Evolutionary conservation across 2,329 filamentous ascomycete genomes (phyloP), one percentile per base, ranked within the genome.

Genomic region (Aphanocladium album): DNA sequence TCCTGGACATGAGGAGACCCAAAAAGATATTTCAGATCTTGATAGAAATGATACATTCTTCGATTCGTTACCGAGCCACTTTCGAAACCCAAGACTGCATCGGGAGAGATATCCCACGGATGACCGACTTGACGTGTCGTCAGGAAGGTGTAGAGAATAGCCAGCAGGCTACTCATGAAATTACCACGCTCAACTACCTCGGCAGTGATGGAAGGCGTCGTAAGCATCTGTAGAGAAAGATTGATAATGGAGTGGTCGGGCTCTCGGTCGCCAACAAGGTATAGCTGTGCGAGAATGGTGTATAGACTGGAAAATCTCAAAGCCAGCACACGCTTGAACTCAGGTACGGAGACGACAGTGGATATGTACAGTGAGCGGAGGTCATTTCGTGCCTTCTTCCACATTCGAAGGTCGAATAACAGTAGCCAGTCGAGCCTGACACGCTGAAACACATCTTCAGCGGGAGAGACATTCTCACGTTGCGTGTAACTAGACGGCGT

Each of bases 211-310:
- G 93, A 96, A 1, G 95, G 93, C 0, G 95, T 97, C 0, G 95
- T 99, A 64, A 99, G 80, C 85, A 99, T 96, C 71, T 99, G 95
- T 33, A 98, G 79, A 5, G 93, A 98, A 41, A 99, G 84, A 71
- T 97, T 97, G 79, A 99, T 96, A 70, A 99, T 98, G 12, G 93
- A 98, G 74, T 98, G 93, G 70, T 99, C 95, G 2, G 95, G 95
- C 72, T 99, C 95, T 64, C 95, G 84, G 71, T 99, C 95, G 16
- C 93, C 93, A 65, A 99, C 95, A 33, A 99, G 83, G 72, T 98
- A 99, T 3, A 99, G 80, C 72, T 99, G 93, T 5, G 95, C 93
- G 52, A 99, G 78, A 2, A 90, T 90, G 1, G 95, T 98, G 75
- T 99, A 99, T 3, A 99, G 81, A 1, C 92, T 93, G 57, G 96